Evolutionary conservation across 345 rosid genomes (phyloP).

Genomic region (Pistacia vera): DNA sequence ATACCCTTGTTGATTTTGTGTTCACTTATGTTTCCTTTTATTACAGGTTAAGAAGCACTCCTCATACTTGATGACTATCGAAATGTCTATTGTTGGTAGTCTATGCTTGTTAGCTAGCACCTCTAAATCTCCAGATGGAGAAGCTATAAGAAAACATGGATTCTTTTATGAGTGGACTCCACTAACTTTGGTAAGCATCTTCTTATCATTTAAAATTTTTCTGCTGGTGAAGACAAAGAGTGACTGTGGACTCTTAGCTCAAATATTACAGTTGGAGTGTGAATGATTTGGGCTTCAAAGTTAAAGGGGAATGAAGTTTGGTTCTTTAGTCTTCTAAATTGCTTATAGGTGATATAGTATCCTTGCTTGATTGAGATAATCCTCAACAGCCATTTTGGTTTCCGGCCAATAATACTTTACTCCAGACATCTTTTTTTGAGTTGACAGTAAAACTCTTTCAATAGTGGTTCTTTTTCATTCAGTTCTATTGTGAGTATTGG

Average conservation of each 20-base stretch:
- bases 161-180: conserved; percentile 98
- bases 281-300: background rate
- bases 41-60: conserved; percentile 92
- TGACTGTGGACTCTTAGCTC: background rate
- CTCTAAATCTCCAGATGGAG: conserved; percentile 94
- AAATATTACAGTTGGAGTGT: background rate
- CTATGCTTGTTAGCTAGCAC: conserved; percentile 82
- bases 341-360: background rate
- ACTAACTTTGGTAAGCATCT: conserved; percentile 64
- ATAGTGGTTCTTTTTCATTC: background rate
- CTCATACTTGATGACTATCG: conserved; percentile 93
- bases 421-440: background rate
- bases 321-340: background rate
- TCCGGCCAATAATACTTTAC: background rate
- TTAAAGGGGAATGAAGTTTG: background rate
- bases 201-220: background rate
- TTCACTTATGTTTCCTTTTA: conserved; percentile 8
- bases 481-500: background rate
- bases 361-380: background rate
- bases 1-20: background rate
- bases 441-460: background rate
- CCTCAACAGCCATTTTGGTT: background rate
- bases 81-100: conserved; percentile 97
- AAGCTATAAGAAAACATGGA: conserved; percentile 75
- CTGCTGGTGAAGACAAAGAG: background rate